These are phyloP conservation scores for Phytophthora pinifolia DNA, from an alignment of 352 stramenopile genomes.

Conservation along the genomic window DNA sequence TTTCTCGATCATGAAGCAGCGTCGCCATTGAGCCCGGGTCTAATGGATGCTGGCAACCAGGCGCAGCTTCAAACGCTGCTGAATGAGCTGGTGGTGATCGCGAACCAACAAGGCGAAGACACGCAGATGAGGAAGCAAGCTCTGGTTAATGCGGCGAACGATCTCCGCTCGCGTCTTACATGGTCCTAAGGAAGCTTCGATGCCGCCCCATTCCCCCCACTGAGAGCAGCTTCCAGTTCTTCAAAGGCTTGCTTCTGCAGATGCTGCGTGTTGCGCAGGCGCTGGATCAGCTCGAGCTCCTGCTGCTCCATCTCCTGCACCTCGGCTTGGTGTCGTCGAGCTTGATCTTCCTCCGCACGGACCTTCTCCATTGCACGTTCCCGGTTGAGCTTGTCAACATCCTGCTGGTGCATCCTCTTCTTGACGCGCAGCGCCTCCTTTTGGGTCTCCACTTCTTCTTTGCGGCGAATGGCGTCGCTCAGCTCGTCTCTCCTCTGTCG, in stretches of 20 bases:
- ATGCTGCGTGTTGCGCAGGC: constrained; percentile 82
- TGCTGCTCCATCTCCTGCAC: constrained; percentile 83
- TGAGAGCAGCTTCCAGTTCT: constrained; percentile 78
- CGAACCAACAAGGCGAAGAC: constrained; percentile 8
- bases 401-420: constrained; percentile 65
- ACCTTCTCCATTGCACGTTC: constrained; percentile 67
- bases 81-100: constrained; percentile 18
- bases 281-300: constrained; percentile 81
- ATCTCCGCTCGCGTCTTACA: constrained; percentile 24
- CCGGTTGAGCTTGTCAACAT: constrained; percentile 71
- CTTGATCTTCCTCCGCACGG: constrained; percentile 60
- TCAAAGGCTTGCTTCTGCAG: constrained; percentile 86
- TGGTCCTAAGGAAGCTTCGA: constrained; percentile 18
- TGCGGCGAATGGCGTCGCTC: constrained; percentile 63
- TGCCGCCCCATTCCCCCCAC: constrained; percentile 27
- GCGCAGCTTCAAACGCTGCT: constrained; percentile 21
- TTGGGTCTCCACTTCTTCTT: constrained; percentile 67
- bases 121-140: constrained; percentile 21
- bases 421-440: constrained; percentile 69
- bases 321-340: constrained; percentile 57
- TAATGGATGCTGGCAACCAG: constrained; percentile 23
- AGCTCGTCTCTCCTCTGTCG: constrained; percentile 65
- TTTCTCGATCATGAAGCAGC: constrained; percentile 20
- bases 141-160: constrained; percentile 29
- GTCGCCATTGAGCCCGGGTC: constrained; percentile 3